phyloP scores from a whole-genome alignment of 208 protist genomes.

The Crithidia fasciculata region DNA sequence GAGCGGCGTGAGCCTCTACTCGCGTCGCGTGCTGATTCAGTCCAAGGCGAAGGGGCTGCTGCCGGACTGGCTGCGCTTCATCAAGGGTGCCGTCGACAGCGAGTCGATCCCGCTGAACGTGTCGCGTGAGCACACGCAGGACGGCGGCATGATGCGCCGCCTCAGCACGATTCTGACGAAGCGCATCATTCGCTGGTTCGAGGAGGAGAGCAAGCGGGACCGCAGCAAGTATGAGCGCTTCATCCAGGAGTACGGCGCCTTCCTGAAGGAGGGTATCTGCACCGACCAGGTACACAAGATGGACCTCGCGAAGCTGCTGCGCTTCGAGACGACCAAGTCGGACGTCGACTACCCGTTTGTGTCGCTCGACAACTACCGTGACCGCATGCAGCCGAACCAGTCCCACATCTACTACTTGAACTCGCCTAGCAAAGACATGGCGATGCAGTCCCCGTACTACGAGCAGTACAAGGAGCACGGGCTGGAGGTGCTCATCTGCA shows the following conservation, averaged over 20 bases:
- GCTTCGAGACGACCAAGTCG: constrained; percentile 90
- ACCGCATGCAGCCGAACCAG: constrained; percentile 95
- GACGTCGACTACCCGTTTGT: constrained; percentile 79
- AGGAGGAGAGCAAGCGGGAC: constrained; percentile 93
- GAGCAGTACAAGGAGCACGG: constrained; percentile 96
- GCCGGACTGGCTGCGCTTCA: constrained; percentile 98
- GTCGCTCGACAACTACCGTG: constrained; percentile 96
- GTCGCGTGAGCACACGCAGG: constrained; percentile 97
- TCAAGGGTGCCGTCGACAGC: constrained; percentile 97
- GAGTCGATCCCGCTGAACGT: constrained; percentile 98
- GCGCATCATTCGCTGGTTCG: constrained; percentile 90
- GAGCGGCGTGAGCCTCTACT: constrained; percentile 95
- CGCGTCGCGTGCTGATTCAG: constrained; percentile 95
- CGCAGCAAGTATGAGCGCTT: constrained; percentile 93
- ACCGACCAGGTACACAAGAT: constrained; percentile 95
- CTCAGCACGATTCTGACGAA: constrained; percentile 93
- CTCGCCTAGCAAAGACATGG: constrained; percentile 88
- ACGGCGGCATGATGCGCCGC: constrained; percentile 94
- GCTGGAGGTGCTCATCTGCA: constrained; percentile 95
- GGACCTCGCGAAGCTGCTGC: constrained; percentile 93
- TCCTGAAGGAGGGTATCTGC: constrained; percentile 97
- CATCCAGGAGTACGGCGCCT: constrained; percentile 93
- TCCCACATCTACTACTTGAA: constrained; percentile 96
- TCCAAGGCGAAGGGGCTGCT: constrained; percentile 94
- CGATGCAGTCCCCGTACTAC: constrained; percentile 94